Evolutionary conservation across 495 filamentous ascomycete genomes (phyloP).

Genomic region (Penicillium pulvis): DNA sequence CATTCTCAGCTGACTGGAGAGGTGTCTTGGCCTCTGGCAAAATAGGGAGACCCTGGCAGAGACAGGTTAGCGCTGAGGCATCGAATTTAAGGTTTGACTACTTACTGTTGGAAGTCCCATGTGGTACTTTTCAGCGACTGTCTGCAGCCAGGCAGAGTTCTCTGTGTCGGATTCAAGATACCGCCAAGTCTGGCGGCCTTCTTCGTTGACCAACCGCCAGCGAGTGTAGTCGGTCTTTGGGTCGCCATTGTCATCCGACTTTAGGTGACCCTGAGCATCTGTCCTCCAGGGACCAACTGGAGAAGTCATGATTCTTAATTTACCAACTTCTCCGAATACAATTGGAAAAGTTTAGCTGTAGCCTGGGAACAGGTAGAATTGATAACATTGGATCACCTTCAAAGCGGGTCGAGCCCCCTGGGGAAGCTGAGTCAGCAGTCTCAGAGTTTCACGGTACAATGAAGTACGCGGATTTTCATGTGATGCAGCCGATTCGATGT

Average conservation of each 20-base stretch:
- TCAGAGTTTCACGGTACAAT: slow-evolving; percentile 27
- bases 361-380: not conserved
- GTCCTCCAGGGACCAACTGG: slow-evolving; percentile 48
- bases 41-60: slow-evolving; percentile 65
- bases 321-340: slow-evolving; percentile 1
- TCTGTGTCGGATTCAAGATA: slow-evolving; percentile 83
- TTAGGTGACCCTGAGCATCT: slow-evolving; percentile 41
- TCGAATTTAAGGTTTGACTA: not conserved
- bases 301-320: slow-evolving; percentile 23
- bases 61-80: slow-evolving; percentile 12
- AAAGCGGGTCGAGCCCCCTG: slow-evolving; percentile 12
- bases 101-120: slow-evolving; percentile 70
- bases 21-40: slow-evolving; percentile 72
- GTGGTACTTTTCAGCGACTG: slow-evolving; percentile 78
- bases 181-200: slow-evolving; percentile 88
- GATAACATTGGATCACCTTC: not conserved
- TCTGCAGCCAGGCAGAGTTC: slow-evolving; percentile 78
- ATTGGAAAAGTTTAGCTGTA: slow-evolving; percentile 3
- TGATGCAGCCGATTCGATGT: not conserved
- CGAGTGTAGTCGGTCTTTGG: slow-evolving; percentile 70
- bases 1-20: slow-evolving; percentile 77
- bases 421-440: slow-evolving; percentile 30
- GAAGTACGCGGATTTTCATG: slow-evolving; percentile 15
- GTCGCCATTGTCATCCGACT: slow-evolving; percentile 43
- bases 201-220: slow-evolving; percentile 84